Percentiles rank a stretch among this genome's conserved stretches.
These are phyloP conservation scores for Aspergillus mulundensis DNA, from an alignment of 495 filamentous ascomycete genomes.

Conservation along the genomic window DNA sequence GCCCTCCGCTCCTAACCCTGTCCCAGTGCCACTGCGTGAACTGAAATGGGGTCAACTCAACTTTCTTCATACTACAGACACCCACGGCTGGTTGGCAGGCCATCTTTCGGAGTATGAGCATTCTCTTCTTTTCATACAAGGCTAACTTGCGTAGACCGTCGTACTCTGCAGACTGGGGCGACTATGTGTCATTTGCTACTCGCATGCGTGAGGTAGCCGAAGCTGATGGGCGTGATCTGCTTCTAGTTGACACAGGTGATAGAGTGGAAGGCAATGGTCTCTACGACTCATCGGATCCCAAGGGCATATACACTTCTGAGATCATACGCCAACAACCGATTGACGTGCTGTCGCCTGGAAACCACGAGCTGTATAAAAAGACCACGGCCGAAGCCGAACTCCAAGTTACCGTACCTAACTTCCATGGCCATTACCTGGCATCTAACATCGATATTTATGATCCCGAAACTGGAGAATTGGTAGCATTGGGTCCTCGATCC, in stretches of 20 bases:
- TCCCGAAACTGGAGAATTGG: conserved; percentile 59
- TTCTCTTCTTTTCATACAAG: not conserved
- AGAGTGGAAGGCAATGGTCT: conserved; percentile 92
- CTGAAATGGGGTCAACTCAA: conserved; percentile 90
- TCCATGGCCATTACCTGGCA: conserved; percentile 69
- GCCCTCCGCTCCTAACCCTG: conserved; percentile 73
- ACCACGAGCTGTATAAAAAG: conserved; percentile 89
- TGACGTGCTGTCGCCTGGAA: conserved; percentile 84
- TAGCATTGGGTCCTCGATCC: conserved; percentile 77
- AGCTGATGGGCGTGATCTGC: conserved; percentile 69
- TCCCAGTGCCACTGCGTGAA: conserved; percentile 74
- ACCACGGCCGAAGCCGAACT: conserved; percentile 75
- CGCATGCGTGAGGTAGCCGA: conserved; percentile 78
- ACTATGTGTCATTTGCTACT: conserved; percentile 89
- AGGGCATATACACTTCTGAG: conserved; percentile 80
- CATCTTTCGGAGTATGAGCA: conserved; percentile 77
- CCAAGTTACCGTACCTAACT: conserved; percentile 71
- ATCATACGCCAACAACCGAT: conserved; percentile 79
- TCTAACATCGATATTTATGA: conserved; percentile 90
- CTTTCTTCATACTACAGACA: conserved; percentile 91
- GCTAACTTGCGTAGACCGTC: conserved; percentile 54
- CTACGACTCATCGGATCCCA: conserved; percentile 87
- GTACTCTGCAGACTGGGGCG: conserved; percentile 94
- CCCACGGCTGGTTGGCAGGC: conserved; percentile 92
- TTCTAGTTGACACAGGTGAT: conserved; percentile 92